Percentiles rank a stretch among this genome's conserved stretches.
Conservation (phyloP, 2,329 filamentous ascomycete genomes). For the Pseudocercospora eumusae region DNA sequence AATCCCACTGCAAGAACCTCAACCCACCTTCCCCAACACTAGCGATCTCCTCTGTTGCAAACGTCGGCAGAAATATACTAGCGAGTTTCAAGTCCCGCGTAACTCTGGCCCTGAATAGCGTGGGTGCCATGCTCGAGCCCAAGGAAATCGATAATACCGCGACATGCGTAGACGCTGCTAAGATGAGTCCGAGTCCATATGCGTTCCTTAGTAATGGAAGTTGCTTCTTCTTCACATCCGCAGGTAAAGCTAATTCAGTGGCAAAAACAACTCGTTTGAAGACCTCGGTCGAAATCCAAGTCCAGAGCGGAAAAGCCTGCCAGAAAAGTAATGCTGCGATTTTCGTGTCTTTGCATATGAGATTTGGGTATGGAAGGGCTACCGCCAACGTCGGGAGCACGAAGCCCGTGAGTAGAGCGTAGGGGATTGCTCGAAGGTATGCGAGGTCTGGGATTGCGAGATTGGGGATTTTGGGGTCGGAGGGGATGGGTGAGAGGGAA, state of each 20-base stretch:
- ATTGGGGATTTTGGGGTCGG: not conserved
- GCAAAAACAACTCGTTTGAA: not conserved
- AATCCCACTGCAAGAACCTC: constrained; percentile 7
- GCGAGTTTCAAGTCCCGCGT: not conserved
- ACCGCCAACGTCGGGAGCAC: not conserved
- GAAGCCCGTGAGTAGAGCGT: not conserved
- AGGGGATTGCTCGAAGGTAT: not conserved
- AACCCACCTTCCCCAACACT: not conserved
- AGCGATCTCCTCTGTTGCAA: not conserved
- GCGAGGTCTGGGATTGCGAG: not conserved
- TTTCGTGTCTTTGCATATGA: not conserved
- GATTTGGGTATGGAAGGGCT: not conserved
- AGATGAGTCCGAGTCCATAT: not conserved
- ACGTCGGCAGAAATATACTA: not conserved
- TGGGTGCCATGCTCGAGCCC: not conserved
- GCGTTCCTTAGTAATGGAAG: not conserved
- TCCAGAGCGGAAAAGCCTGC: not conserved
- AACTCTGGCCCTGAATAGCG: not conserved
- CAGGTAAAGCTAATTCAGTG: not conserved
- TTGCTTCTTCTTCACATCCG: not conserved
- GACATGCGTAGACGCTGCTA: not conserved
- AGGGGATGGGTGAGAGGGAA: constrained; percentile 7
- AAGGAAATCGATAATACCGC: not conserved
- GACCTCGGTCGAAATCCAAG: not conserved
- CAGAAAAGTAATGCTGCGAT: not conserved